Conservation (phyloP, 2,329 filamentous ascomycete genomes). For the Aspergillus quadricinctus region DNA sequence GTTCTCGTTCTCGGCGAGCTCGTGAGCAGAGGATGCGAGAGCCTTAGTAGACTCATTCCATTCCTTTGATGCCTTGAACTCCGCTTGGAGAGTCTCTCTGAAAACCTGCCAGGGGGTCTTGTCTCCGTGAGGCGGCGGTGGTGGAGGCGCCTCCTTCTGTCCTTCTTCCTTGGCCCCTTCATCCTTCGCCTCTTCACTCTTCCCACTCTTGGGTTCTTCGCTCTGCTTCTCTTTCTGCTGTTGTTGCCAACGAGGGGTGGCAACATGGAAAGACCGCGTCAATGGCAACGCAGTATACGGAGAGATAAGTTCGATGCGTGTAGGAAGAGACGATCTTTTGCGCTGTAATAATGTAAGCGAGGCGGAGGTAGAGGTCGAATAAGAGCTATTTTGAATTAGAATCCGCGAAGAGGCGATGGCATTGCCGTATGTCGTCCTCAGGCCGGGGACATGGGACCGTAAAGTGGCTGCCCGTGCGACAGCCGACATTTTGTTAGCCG, state of each 20-base stretch:
- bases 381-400: slow-evolving; percentile 30
- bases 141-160: slow-evolving; percentile 64
- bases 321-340: slow-evolving; percentile 31
- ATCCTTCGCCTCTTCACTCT: slow-evolving; percentile 46
- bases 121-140: slow-evolving; percentile 93
- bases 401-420: slow-evolving; percentile 29
- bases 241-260: slow-evolving; percentile 30
- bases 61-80: slow-evolving; percentile 96
- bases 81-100: slow-evolving; percentile 86
- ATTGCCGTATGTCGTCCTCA: slow-evolving; percentile 28
- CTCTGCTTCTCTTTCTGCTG: slow-evolving; percentile 40
- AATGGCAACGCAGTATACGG: slow-evolving; percentile 33
- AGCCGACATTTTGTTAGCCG: slow-evolving; percentile 33
- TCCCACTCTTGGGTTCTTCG: slow-evolving; percentile 32
- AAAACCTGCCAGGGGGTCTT: slow-evolving; percentile 99
- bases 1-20: slow-evolving; percentile 89
- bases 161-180: slow-evolving; percentile 48
- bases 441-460: slow-evolving; percentile 29
- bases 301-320: slow-evolving; percentile 30
- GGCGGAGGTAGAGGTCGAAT: slow-evolving; percentile 34
- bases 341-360: slow-evolving; percentile 6
- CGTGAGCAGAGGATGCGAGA: slow-evolving; percentile 78
- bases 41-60: slow-evolving; percentile 99
- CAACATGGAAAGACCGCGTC: slow-evolving; percentile 36
- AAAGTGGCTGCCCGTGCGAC: slow-evolving; percentile 35